Base-by-base conservation (phyloP, 108 stramenopile genomes). In the Discostella stelligeroides region DNA sequence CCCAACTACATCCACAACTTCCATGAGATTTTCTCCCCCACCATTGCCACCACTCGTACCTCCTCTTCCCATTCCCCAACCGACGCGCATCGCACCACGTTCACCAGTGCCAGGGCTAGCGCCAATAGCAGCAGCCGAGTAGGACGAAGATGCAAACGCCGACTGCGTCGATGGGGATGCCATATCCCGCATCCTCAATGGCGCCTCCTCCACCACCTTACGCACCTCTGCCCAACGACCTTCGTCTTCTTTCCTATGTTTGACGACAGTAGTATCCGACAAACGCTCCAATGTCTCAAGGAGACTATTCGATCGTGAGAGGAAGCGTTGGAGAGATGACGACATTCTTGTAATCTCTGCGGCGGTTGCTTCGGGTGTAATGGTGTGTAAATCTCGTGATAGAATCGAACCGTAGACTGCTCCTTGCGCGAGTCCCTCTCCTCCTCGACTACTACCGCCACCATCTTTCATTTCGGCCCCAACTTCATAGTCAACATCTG, bases 351-450 rank as follows among this genome's bases (percentile, higher is more conserved):
- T 17, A 0, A 72, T 46, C 24, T 66, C 54, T 1, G 20, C 43
- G 0, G 24, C 25, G 13, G 74, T 67, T 15, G 60, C 11, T 15
- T 53, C 23, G 34, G 76, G 41, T 15, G 75, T 62, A 20, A 54
- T 23, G 10, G 59, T 69, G 46, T 69, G 45, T 0, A 76, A 45
- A 63, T 79, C 78, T 10, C 70, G 64, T 4, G 78, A 57, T 0
- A 79, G 24, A 10, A 79, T 30, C 40, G 78, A 79, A 12, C 78
- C 78, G 60, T 55, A 29, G 11, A 72, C 34, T 24, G 18, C 63
- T 9, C n/a, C n/a, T n/a, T n/a, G n/a, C n/a, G n/a, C n/a, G n/a
- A n/a, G n/a, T n/a, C 13, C 42, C 7, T 38, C 60, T 51, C 25
- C 3, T 5, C n/a, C 9, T 0, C 29, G 4, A 7, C 57, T 15